phyloP scores from a whole-genome alignment of 306 rosid species.

The Luffa acutangula region DNA sequence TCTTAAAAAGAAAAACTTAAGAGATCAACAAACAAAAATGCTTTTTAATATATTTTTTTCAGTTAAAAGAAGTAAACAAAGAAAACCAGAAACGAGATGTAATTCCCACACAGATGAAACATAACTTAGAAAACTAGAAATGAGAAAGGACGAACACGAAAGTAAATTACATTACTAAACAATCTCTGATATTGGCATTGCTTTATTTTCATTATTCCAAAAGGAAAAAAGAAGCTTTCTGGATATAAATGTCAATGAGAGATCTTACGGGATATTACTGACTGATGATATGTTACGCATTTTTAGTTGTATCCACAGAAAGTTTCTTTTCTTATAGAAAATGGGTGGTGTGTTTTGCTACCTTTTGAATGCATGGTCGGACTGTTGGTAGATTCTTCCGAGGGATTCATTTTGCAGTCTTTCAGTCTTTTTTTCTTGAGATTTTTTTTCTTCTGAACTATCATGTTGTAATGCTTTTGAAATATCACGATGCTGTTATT shows the following conservation, averaged over 20 bases:
- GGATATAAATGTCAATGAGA: background rate
- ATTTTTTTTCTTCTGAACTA: background rate
- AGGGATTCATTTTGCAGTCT: background rate
- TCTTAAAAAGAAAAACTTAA: too few relatives aligned
- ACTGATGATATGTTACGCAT: background rate
- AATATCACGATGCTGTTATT: background rate
- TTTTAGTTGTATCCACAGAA: background rate
- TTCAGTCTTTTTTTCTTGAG: background rate
- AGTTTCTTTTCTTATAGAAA: background rate
- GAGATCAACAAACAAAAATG: background rate
- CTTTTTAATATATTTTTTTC: background rate
- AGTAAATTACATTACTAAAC: background rate
- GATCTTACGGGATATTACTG: background rate
- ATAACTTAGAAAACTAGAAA: background rate
- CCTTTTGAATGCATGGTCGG: background rate
- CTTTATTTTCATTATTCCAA: background rate
- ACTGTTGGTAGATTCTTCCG: background rate
- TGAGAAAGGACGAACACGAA: background rate
- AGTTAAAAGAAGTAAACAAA: background rate
- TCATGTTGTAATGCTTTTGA: background rate
- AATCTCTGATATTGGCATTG: background rate
- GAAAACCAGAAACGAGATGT: background rate
- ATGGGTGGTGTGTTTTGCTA: background rate
- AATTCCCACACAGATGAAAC: background rate
- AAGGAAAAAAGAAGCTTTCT: background rate